Evolutionary conservation across 768 basidiomycete species (phyloP).

Genomic region (Fistulinella prunicolor): DNA sequence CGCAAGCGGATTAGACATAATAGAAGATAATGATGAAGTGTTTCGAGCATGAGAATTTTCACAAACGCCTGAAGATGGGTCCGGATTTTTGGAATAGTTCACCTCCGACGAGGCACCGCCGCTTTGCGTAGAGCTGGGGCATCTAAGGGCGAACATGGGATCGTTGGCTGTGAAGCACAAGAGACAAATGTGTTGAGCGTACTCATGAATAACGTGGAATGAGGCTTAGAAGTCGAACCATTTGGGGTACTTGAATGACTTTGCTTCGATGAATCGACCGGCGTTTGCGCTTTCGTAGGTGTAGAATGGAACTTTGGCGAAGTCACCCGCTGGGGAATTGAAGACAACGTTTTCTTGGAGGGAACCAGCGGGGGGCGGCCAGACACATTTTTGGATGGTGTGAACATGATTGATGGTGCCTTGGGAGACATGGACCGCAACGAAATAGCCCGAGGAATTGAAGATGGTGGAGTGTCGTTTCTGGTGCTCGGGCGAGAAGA

Average conservation of each 20-base stretch:
- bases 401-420: conserved; percentile 26
- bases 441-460: conserved; percentile 47
- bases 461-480: conserved; percentile 41
- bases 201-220: conserved; percentile 47
- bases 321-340: conserved; percentile 58
- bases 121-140: conserved; percentile 30
- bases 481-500: conserved; percentile 11
- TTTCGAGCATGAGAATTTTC: conserved; percentile 26
- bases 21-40: conserved; percentile 43
- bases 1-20: conserved; percentile 51
- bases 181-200: conserved; percentile 54
- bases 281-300: conserved; percentile 38
- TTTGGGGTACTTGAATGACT: conserved; percentile 37
- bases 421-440: conserved; percentile 35
- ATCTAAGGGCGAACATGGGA: conserved; percentile 36
- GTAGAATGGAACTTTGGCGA: conserved; percentile 34
- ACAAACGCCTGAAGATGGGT: conserved; percentile 16
- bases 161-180: conserved; percentile 36
- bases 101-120: conserved; percentile 24
- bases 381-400: conserved; percentile 34
- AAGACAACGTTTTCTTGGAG: conserved; percentile 53
- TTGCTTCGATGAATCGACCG: conserved; percentile 28
- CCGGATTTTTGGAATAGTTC: conserved; percentile 27
- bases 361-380: conserved; percentile 44
- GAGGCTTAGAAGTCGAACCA: conserved; percentile 63